Conservation (phyloP, 768 basidiomycete species). For the Leccinum sublutescens region DNA sequence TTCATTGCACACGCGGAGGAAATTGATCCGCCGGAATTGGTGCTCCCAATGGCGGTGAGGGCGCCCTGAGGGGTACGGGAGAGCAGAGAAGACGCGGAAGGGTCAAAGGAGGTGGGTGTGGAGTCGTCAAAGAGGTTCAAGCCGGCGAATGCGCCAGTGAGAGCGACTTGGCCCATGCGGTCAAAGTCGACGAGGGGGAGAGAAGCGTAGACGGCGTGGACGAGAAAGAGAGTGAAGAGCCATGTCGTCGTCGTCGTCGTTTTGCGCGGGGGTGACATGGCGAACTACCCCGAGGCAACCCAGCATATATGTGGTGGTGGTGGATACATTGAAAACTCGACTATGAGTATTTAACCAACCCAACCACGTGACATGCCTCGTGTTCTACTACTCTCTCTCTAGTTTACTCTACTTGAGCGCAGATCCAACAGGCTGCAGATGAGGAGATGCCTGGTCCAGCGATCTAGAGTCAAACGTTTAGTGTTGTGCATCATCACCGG, state of each 20-base stretch:
- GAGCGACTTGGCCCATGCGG: constrained; percentile 88
- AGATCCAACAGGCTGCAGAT: constrained; percentile 57
- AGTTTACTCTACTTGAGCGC: constrained; percentile 5
- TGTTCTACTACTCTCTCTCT: not conserved
- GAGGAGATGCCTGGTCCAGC: constrained; percentile 60
- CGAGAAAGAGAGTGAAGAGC: constrained; percentile 28
- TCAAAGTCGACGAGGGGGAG: constrained; percentile 64
- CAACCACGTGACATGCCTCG: constrained; percentile 21
- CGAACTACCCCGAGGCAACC: constrained; percentile 8
- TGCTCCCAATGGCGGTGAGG: constrained; percentile 68
- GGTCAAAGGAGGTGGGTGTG: constrained; percentile 58
- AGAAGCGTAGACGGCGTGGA: constrained; percentile 32
- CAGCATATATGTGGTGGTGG: not conserved
- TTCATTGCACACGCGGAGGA: constrained; percentile 68
- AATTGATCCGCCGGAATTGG: constrained; percentile 78
- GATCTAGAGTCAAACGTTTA: constrained; percentile 36
- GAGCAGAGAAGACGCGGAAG: constrained; percentile 69
- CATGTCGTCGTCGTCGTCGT: constrained; percentile 5
- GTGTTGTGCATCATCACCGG: not conserved
- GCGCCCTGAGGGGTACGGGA: constrained; percentile 63
- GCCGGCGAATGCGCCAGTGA: constrained; percentile 87
- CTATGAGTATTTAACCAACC: constrained; percentile 11
- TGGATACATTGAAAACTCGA: not conserved
- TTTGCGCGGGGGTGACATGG: not conserved
- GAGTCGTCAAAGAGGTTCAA: constrained; percentile 71